phyloP scores from a whole-genome alignment of 2,329 filamentous ascomycete genomes.

The Ophiobolus disseminans region DNA sequence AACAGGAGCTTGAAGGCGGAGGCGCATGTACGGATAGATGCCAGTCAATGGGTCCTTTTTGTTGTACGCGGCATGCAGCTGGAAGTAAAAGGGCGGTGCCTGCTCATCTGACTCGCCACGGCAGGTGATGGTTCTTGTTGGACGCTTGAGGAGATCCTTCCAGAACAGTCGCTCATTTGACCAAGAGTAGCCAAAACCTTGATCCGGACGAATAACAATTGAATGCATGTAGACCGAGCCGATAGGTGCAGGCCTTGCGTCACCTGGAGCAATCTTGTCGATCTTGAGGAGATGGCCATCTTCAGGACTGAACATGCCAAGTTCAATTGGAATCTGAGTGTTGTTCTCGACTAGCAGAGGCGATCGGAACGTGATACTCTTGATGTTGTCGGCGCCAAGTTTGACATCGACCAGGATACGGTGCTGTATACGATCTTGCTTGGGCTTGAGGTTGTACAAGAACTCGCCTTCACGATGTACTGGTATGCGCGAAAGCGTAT shows the following conservation, averaged over 20 bases:
- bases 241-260: conserved; percentile 87
- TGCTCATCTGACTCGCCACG: conserved; percentile 81
- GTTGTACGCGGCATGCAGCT: conserved; percentile 86
- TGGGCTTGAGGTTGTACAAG: conserved; percentile 86
- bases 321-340: conserved; percentile 92
- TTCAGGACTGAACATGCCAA: conserved; percentile 87
- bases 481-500: conserved; percentile 84
- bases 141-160: conserved; percentile 85
- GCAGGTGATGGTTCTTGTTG: conserved; percentile 87
- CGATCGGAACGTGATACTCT: conserved; percentile 94
- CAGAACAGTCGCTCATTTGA: conserved; percentile 89
- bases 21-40: conserved; percentile 91
- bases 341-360: conserved; percentile 93
- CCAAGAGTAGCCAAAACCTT: conserved; percentile 97
- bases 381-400: conserved; percentile 93
- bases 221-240: conserved; percentile 91
- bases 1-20: conserved; percentile 89
- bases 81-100: conserved; percentile 90
- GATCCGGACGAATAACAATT: conserved; percentile 85
- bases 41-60: conserved; percentile 82
- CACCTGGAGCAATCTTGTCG: conserved; percentile 94
- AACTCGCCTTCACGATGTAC: conserved; percentile 95
- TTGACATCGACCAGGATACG: conserved; percentile 90
- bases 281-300: conserved; percentile 94
- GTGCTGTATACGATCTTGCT: conserved; percentile 84